Conservation (phyloP, 83 land plant genomes). For the Larix sibirica region DNA sequence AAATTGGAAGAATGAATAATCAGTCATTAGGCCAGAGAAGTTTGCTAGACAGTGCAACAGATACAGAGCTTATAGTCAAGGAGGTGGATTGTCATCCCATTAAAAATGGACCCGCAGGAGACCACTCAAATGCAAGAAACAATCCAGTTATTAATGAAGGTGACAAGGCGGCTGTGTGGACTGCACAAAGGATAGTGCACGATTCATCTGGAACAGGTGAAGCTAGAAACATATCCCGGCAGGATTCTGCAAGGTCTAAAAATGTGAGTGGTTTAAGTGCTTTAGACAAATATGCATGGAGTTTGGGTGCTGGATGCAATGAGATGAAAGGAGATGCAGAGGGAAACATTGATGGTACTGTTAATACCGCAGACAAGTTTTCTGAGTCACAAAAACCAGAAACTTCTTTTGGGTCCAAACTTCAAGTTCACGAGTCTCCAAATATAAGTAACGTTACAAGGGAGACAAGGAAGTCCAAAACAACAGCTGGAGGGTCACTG, state of each 20-base stretch:
- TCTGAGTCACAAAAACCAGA: constrained; percentile 1
- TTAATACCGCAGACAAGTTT: neutral
- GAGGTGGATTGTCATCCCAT: constrained; percentile 44
- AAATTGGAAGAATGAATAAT: neutral
- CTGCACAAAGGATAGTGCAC: neutral
- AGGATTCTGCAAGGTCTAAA: constrained; percentile 15
- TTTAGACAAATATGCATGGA: neutral
- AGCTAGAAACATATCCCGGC: neutral
- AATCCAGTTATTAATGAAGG: neutral
- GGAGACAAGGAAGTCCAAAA: constrained; percentile 9
- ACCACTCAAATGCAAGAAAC: constrained; percentile 17
- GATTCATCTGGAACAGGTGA: constrained; percentile 3
- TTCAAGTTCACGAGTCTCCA: neutral
- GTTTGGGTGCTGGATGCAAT: constrained; percentile 1
- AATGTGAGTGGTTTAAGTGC: neutral
- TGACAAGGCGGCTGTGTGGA: neutral
- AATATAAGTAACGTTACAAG: neutral
- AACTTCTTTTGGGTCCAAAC: neutral
- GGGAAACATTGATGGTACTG: neutral
- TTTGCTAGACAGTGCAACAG: constrained; percentile 12
- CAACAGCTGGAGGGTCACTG: neutral
- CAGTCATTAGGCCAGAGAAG: neutral
- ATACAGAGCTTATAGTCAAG: constrained; percentile 54
- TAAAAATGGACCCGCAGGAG: constrained; percentile 25
- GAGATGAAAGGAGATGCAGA: neutral